Percentiles rank a stretch among this genome's conserved stretches.
Conservation (phyloP, 2,329 filamentous ascomycete genomes). For the Bretziella fagacearum region DNA sequence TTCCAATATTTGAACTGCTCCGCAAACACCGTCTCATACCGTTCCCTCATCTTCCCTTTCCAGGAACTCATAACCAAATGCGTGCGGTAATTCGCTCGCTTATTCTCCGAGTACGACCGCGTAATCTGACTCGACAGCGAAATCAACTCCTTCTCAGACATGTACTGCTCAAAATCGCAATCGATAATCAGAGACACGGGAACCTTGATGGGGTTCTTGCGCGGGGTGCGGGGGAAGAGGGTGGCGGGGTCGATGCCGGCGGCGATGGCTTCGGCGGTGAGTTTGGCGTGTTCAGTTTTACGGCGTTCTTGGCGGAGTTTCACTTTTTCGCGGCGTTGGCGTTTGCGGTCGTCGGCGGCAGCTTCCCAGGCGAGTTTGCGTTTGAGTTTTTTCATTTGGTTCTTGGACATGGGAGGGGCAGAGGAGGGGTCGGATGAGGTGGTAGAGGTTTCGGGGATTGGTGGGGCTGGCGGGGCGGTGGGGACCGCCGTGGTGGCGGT, state of each 20-base stretch:
- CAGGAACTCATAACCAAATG: conserved; percentile 68
- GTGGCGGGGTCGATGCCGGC: conserved; percentile 27
- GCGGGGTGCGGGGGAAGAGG: conserved; percentile 21
- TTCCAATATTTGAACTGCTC: conserved; percentile 66
- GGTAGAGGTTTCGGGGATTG: background rate
- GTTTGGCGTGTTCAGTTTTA: conserved; percentile 32
- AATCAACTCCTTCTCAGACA: conserved; percentile 71
- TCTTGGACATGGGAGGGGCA: conserved; percentile 51
- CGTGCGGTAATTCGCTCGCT: conserved; percentile 45
- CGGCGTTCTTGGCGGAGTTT: conserved; percentile 31
- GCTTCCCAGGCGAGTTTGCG: conserved; percentile 62
- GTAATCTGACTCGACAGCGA: conserved; percentile 75
- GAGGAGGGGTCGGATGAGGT: conserved; percentile 6
- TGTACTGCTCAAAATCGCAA: conserved; percentile 80
- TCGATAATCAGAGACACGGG: conserved; percentile 74
- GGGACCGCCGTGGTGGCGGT: background rate
- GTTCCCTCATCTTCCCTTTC: conserved; percentile 53
- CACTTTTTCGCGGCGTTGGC: conserved; percentile 37
- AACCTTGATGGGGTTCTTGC: conserved; percentile 33
- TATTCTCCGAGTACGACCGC: conserved; percentile 78
- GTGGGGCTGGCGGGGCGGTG: background rate
- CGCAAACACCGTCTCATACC: conserved; percentile 60
- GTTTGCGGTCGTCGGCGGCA: conserved; percentile 41
- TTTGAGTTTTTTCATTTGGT: conserved; percentile 62
- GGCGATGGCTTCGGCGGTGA: conserved; percentile 28